phyloP scores from a whole-genome alignment of 2,329 filamentous ascomycete genomes.

The Diaporthe longicolla region DNA sequence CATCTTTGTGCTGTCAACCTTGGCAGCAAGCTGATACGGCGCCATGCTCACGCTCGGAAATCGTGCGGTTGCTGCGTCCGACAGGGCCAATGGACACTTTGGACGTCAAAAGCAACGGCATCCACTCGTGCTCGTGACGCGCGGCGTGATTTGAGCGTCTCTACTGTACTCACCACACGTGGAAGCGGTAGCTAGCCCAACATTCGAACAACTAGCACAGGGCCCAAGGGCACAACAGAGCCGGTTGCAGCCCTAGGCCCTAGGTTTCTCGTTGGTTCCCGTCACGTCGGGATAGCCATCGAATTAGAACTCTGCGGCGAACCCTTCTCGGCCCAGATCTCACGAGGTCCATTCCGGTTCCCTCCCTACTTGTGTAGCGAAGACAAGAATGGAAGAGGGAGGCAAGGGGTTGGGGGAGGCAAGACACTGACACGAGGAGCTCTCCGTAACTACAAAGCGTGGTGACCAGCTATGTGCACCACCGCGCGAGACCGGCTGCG shows the following conservation, averaged over 20 bases:
- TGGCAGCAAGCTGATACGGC: neutral
- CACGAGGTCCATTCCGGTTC: constrained; percentile 8
- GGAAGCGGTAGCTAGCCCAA: neutral
- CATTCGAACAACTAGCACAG: neutral
- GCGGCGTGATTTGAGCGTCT: neutral
- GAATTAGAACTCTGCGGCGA: constrained; percentile 16
- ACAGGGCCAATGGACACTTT: neutral
- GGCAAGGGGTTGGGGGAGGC: neutral
- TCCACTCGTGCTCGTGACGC: neutral
- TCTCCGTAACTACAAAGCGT: neutral
- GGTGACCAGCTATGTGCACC: neutral
- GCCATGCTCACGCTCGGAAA: neutral
- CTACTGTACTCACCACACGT: neutral
- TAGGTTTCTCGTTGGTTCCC: constrained; percentile 19
- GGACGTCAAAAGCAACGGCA: neutral
- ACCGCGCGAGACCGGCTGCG: neutral
- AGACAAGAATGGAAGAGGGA: neutral
- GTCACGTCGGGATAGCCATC: constrained; percentile 5
- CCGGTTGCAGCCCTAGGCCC: neutral
- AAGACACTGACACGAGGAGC: constrained; percentile 16
- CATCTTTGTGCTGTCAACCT: neutral
- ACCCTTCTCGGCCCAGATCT: constrained; percentile 1
- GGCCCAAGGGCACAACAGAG: neutral
- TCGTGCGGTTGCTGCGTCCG: neutral
- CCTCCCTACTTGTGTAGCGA: constrained; percentile 4